Percentiles rank a stretch among this genome's conserved stretches.
Evolutionary conservation across 768 basidiomycete genomes (phyloP).

Genomic region (Antrodiella citrinella): DNA sequence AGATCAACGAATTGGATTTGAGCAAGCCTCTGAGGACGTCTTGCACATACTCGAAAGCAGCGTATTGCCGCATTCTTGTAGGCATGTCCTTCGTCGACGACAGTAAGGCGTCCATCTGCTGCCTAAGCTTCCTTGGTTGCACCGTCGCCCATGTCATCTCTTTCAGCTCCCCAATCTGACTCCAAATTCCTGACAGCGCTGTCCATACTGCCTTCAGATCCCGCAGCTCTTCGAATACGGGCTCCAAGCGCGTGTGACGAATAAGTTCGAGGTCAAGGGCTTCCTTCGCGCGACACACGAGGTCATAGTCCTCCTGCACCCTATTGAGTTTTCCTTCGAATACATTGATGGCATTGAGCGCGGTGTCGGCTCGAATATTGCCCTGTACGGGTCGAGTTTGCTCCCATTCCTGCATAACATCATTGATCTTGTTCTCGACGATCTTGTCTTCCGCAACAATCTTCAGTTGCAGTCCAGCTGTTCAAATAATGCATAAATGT

Average conservation of each 20-base stretch:
- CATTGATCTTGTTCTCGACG: conserved; percentile 90
- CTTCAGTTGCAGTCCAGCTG: conserved; percentile 96
- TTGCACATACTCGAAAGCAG: conserved; percentile 97
- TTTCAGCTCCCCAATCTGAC: conserved; percentile 79
- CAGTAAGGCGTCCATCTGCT: conserved; percentile 86
- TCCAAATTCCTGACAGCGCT: conserved; percentile 95
- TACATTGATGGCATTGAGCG: conserved; percentile 92
- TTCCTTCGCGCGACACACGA: conserved; percentile 93
- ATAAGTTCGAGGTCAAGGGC: conserved; percentile 90
- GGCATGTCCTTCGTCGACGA: conserved; percentile 98
- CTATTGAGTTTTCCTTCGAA: conserved; percentile 88
- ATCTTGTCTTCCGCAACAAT: conserved; percentile 99
- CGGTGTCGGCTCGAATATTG: conserved; percentile 90
- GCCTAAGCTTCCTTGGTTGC: conserved; percentile 89
- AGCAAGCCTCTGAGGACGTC: conserved; percentile 79
- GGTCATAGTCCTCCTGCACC: conserved; percentile 91
- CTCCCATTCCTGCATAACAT: conserved; percentile 91
- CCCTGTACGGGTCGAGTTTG: conserved; percentile 94
- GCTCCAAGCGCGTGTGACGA: conserved; percentile 85
- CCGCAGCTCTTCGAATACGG: conserved; percentile 89
- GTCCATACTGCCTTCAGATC: conserved; percentile 99
- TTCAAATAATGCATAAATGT: neutral
- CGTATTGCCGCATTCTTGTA: conserved; percentile 96
- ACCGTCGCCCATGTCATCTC: conserved; percentile 89
- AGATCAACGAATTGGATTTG: conserved; percentile 85